Percentiles rank a stretch among this genome's conserved stretches.
phyloP scores from a whole-genome alignment of 2,329 filamentous ascomycete genomes.

The Didymella arachidicola region DNA sequence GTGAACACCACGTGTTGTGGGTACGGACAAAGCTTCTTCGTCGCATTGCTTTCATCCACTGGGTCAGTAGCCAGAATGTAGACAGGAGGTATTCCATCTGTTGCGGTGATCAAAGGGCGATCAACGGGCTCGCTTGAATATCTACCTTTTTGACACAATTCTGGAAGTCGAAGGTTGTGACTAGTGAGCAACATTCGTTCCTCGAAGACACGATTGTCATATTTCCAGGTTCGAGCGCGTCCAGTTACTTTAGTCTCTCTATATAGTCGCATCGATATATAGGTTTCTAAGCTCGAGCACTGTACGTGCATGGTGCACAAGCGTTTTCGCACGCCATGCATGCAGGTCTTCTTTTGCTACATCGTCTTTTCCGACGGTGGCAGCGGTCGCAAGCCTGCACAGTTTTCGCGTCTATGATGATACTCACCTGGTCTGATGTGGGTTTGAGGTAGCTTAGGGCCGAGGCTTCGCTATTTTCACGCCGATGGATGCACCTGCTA shows the following conservation, averaged over 20 bases:
- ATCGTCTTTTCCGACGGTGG: background rate
- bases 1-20: background rate
- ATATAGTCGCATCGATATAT: background rate
- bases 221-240: background rate
- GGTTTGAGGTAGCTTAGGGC: background rate
- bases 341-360: background rate
- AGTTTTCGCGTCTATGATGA: background rate
- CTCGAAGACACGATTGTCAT: background rate
- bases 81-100: background rate
- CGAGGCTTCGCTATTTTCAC: background rate
- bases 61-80: background rate
- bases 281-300: background rate
- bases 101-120: constrained; percentile 2
- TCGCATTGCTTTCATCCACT: constrained; percentile 1
- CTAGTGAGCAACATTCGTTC: background rate
- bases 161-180: background rate
- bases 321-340: background rate
- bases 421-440: background rate
- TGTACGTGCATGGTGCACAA: background rate
- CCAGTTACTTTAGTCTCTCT: background rate
- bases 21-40: constrained; percentile 1
- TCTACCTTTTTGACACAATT: background rate
- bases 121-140: background rate
- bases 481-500: background rate
- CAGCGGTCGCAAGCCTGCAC: background rate